Evolutionary conservation across 2,329 filamentous ascomycete genomes (phyloP), one percentile per base, ranked within the genome.

Genomic region (Penicillium sp.): DNA sequence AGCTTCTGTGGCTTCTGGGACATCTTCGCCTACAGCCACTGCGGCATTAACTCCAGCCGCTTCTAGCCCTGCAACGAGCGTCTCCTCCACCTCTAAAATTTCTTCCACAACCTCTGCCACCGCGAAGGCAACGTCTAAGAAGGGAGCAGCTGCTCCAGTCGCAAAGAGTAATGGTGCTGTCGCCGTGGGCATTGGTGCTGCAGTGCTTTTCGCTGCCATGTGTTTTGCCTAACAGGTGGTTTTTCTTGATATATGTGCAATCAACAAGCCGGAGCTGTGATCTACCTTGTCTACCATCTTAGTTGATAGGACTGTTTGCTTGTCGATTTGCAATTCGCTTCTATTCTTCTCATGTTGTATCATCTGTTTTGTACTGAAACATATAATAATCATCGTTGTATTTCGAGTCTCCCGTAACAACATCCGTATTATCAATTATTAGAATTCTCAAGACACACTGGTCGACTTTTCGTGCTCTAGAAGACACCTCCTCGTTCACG

Each of bases 71-170:
- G n/a, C 30, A 14, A 33, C 28, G n/a, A 56, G 59, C 5, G 24
- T 14, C 26, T 33, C 55, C 16, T 40, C 35, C 35, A n/a, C 45
- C 20, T 47, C 45, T 23, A 42, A 42, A 12, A 54, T 55, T 7
- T 52, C 56, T 52, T 48, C 52, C 18, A 24, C 61, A 24, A 33
- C 58, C 1, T 38, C 55, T 9, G 59, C 64, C 20, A 60, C 71
- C 57, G 66, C 69, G 40, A 62, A 68, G 51, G 65, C 66, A 9
- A 61, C 38, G 3, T 23, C 62, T 24, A 52, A 53, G 23, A 63
- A 61, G 23, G 60, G 56, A 21, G 63, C 59, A 24, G 70, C 66
- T 49, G 51, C 56, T 3, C 38, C 64, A 1, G 23, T 55, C 28
- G 57, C 61, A 12, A 65, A 63, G 28, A 59, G 50, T 54, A 66